A percentile compares a stretch with the other conserved stretches of the same genome.
Evolutionary conservation across 1,139 yeast genomes (phyloP).

Genomic region (Magnusiomyces fungicola): DNA sequence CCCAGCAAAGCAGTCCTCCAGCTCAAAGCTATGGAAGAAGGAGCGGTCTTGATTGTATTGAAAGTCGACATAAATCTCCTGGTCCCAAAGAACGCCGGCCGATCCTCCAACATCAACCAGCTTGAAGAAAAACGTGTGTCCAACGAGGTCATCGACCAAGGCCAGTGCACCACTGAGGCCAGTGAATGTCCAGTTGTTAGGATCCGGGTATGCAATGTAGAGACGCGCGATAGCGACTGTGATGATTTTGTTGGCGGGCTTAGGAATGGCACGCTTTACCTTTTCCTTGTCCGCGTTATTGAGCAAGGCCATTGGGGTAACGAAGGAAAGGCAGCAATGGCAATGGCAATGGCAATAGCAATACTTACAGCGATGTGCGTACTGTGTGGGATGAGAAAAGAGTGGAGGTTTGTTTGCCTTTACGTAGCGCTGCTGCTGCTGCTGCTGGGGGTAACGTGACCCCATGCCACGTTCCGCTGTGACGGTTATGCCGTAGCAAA

Average conservation of each 20-base stretch:
- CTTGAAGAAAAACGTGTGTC: slow-evolving; percentile 86
- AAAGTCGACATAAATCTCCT: slow-evolving; percentile 82
- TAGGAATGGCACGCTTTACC: slow-evolving; percentile 82
- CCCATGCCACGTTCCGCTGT: too few species aligned
- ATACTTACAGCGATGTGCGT: too few species aligned
- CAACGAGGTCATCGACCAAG: slow-evolving; percentile 85
- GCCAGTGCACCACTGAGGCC: slow-evolving; percentile 84
- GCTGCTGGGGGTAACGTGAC: too few species aligned
- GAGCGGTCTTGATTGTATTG: slow-evolving; percentile 89
- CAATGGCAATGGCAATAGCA: too few species aligned
- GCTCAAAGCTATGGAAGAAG: slow-evolving; percentile 89
- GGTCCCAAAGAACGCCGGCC: slow-evolving; percentile 93
- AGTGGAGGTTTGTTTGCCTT: too few species aligned
- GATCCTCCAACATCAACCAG: slow-evolving; percentile 75
- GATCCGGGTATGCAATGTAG: slow-evolving; percentile 84
- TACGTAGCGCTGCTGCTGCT: too few species aligned
- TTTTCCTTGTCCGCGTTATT: slow-evolving; percentile 74
- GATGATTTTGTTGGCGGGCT: slow-evolving; percentile 75
- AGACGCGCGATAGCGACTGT: slow-evolving; percentile 89
- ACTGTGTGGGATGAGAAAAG: too few species aligned
- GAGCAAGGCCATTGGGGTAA: slow-evolving; percentile 57
- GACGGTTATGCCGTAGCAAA: too few species aligned
- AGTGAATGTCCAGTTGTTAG: slow-evolving; percentile 75
- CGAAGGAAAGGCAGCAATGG: too few species aligned
- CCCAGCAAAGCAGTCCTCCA: slow-evolving; percentile 88